Conservation (phyloP, 441 rosid genomes). For the Populus hybrid region DNA sequence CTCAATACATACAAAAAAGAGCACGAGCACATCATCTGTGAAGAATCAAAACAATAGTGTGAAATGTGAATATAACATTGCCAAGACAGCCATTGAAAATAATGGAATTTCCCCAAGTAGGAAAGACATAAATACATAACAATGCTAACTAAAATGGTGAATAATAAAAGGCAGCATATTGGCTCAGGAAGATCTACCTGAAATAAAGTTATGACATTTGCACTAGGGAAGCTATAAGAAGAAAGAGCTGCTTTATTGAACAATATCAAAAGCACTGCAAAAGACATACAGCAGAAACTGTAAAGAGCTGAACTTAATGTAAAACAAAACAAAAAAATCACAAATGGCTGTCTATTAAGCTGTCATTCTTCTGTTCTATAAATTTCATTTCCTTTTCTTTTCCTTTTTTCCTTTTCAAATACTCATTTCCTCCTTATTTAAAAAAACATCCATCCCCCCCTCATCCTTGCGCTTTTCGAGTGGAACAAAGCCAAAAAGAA, state of each 20-base stretch:
- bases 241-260: constrained; percentile 99
- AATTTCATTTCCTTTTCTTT: not conserved
- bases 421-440: not conserved
- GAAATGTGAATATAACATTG: not conserved
- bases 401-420: not conserved
- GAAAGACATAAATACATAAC: not conserved
- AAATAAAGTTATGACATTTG: constrained; percentile 72
- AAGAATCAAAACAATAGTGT: constrained; percentile 9
- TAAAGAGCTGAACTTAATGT: not conserved
- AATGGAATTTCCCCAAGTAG: not conserved
- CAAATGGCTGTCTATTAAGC: not conserved
- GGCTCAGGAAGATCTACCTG: constrained; percentile 18
- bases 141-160: not conserved
- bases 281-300: constrained; percentile 3
- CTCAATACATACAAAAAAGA: constrained; percentile 65
- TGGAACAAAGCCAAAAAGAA: not conserved
- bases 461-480: not conserved
- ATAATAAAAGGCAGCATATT: not conserved
- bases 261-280: constrained; percentile 73
- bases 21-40: constrained; percentile 76
- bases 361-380: not conserved
- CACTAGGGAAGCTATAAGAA: constrained; percentile 74
- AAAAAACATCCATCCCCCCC: not conserved
- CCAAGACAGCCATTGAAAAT: not conserved
- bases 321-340: not conserved